phyloP scores from a whole-genome alignment of 1,284 basidiomycete genomes.

The Boletus semigastroideus region DNA sequence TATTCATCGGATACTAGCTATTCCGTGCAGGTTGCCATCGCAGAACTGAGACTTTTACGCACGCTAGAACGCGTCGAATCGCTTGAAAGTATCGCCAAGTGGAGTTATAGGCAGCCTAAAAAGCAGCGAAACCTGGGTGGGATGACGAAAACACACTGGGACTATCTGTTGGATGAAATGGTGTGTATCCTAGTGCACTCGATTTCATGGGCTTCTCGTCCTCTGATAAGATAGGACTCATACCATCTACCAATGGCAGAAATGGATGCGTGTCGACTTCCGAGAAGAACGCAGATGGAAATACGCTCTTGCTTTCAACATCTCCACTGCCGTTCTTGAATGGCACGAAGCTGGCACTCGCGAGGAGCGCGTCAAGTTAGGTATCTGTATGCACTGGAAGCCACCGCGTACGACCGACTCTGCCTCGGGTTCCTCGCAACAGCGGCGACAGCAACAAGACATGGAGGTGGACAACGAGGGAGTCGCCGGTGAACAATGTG shows the following conservation, averaged over 20 bases:
- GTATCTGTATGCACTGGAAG: conserved; percentile 71
- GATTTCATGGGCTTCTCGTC: neutral
- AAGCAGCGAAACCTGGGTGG: conserved; percentile 84
- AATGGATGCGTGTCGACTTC: conserved; percentile 97
- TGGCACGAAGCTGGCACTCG: conserved; percentile 78
- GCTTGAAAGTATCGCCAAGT: conserved; percentile 79
- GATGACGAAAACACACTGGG: conserved; percentile 89
- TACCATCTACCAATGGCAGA: conserved; percentile 45
- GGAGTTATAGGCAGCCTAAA: conserved; percentile 96
- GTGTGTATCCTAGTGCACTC: conserved; percentile 43
- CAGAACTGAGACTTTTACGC: conserved; percentile 73
- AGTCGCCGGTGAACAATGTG: conserved; percentile 18
- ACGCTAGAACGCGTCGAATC: conserved; percentile 85
- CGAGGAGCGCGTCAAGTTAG: conserved; percentile 65
- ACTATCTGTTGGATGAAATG: conserved; percentile 97
- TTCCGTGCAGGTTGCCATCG: conserved; percentile 62
- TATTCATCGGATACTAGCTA: neutral
- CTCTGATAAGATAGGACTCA: conserved; percentile 4
- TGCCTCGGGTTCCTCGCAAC: conserved; percentile 13
- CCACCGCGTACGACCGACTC: conserved; percentile 37
- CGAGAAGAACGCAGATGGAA: conserved; percentile 96
- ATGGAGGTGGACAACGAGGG: conserved; percentile 36
- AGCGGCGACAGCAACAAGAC: conserved; percentile 27
- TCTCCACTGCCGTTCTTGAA: conserved; percentile 83
- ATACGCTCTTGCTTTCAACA: conserved; percentile 76